Conservation (phyloP, 345 rosid species). For the Lumnitzera littorea region DNA sequence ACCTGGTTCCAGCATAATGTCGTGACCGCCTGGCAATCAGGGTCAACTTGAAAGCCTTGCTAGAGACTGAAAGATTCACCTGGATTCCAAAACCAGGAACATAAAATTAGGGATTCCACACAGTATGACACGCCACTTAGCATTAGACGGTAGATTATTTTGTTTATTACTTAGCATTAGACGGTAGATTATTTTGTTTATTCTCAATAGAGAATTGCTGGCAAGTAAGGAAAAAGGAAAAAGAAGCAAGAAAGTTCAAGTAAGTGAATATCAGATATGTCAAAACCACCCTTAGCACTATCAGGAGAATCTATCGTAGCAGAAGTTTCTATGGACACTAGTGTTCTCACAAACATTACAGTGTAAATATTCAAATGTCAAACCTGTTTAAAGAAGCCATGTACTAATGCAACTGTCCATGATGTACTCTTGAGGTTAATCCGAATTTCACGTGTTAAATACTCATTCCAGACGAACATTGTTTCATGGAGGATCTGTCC, state of each 20-base stretch:
- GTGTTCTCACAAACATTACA: not conserved
- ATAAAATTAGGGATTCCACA: too few species aligned
- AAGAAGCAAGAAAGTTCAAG: too few species aligned
- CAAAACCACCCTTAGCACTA: too few species aligned
- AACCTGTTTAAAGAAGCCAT: slow-evolving; percentile 99
- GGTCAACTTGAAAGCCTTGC: slow-evolving; percentile 60
- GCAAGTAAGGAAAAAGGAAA: too few species aligned
- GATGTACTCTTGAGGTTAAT: slow-evolving; percentile 54
- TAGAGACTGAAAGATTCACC: slow-evolving; percentile 60
- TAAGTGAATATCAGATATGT: too few species aligned
- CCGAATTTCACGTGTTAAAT: slow-evolving; percentile 73
- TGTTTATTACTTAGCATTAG: too few species aligned
- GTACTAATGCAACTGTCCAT: slow-evolving; percentile 94
- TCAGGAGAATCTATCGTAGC: not conserved
- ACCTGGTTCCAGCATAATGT: slow-evolving; percentile 99
- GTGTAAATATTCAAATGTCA: not conserved
- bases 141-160: too few species aligned
- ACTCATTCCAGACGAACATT: slow-evolving; percentile 95
- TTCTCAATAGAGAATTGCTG: too few species aligned
- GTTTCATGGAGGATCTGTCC: slow-evolving; percentile 58
- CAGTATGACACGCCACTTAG: too few species aligned
- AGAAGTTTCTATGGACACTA: not conserved
- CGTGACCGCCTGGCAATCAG: slow-evolving; percentile 90
- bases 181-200: too few species aligned
- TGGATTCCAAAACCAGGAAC: slow-evolving; percentile 26